Conservation (phyloP, 805 yeast genomes). For the Monosporozyma aquatica region DNA sequence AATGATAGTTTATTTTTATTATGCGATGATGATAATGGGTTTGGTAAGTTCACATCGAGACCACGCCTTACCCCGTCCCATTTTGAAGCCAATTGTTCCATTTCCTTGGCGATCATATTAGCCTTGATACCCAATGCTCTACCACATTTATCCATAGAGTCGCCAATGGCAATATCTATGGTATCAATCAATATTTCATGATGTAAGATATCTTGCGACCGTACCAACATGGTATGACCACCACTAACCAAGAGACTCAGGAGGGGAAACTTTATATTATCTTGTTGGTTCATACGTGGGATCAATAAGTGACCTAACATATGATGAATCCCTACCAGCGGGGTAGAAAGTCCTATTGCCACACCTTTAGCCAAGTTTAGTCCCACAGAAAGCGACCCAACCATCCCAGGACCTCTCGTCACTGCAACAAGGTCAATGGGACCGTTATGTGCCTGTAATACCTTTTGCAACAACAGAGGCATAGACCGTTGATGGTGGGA, state of each 20-base stretch:
- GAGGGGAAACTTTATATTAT: slow-evolving; percentile 45
- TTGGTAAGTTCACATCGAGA: slow-evolving; percentile 31
- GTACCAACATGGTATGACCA: slow-evolving; percentile 87
- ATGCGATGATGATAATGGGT: slow-evolving; percentile 44
- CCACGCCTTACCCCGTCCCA: background rate
- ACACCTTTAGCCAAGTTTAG: slow-evolving; percentile 80
- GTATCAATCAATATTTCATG: slow-evolving; percentile 74
- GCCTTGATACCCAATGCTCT: slow-evolving; percentile 74
- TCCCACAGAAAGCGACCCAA: slow-evolving; percentile 77
- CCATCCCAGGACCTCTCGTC: slow-evolving; percentile 96
- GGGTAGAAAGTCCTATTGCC: slow-evolving; percentile 64
- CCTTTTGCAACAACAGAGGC: slow-evolving; percentile 38
- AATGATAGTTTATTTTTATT: slow-evolving; percentile 44
- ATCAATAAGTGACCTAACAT: slow-evolving; percentile 88
- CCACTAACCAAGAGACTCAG: slow-evolving; percentile 78
- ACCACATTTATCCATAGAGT: slow-evolving; percentile 88
- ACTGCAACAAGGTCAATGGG: slow-evolving; percentile 67
- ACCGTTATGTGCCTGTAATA: background rate
- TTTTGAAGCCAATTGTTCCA: slow-evolving; percentile 46
- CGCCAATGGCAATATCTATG: slow-evolving; percentile 86
- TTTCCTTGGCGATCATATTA: slow-evolving; percentile 75
- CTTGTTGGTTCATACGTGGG: slow-evolving; percentile 43
- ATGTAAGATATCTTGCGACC: slow-evolving; percentile 46
- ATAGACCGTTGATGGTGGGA: slow-evolving; percentile 61
- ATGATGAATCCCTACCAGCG: slow-evolving; percentile 86